Base-by-base conservation (phyloP, 805 yeast genomes). In the Barnettozyma populi region DNA sequence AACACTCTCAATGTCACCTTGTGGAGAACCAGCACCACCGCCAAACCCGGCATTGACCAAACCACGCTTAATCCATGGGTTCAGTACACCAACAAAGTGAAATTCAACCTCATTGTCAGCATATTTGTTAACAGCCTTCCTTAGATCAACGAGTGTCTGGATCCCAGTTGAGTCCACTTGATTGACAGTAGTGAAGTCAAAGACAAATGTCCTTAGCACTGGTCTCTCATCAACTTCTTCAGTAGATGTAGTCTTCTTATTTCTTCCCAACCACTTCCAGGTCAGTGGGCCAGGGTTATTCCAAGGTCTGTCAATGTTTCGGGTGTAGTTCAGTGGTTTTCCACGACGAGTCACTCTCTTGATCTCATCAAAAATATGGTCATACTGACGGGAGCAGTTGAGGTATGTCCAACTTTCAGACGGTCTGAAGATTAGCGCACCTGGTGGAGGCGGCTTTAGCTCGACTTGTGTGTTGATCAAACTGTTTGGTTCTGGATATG, bases 61-160 rank as follows among this genome's bases (percentile, higher is more conserved):
- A 5, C 84, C 85, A 60, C 92, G 77, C 59, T 87, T 80, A 46
- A 86, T 79, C 97, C 97, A 90, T 9, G 92, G 90, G 47, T 86
- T 82, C 40, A 86, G 68, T 29, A 90, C 79, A 23, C 96, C 95
- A 10, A 86, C 79, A 64, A 90, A 90, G 67, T 90, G 97, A 69
- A 84, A 82, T 66, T 90, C 97, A 49, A 89, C 90, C 55, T 85
- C 89, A 49, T 84, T 72, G 61, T 87, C 90, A 16, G 94, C 84
- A 59, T 86, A 87, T 48, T 71, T 75, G 65, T 82, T 80, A 42
- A 89, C 65, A 14, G 89, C 81, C 56, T 82, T 83, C 54, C 85
- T 75, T 57, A 87, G 71, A 63, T 90, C 97, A 43, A 82, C 79
- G 48, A 90, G 71, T 2, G 84, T 73, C 66, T 88, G 96, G 32